Conservation (phyloP, 1,139 yeast genomes). For the Suhomyces choctaworum region DNA sequence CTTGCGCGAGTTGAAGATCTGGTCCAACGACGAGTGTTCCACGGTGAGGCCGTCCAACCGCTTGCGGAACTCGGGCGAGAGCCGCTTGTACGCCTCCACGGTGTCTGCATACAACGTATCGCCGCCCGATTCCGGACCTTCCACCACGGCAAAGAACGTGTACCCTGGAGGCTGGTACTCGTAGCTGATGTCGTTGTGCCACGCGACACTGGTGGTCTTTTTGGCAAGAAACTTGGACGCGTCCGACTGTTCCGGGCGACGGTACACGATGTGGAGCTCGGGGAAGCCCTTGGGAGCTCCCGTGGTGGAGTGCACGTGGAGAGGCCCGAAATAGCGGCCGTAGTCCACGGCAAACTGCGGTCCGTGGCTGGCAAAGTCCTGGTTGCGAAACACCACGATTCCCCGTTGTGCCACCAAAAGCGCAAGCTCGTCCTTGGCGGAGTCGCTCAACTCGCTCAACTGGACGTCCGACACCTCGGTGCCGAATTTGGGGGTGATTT, state of each 20-base stretch:
- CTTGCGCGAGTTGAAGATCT: slow-evolving; percentile 27
- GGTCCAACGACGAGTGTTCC: slow-evolving; percentile 27
- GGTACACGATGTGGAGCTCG: slow-evolving; percentile 34
- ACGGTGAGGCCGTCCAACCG: slow-evolving; percentile 27
- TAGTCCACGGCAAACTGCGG: slow-evolving; percentile 33
- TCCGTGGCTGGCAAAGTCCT: slow-evolving; percentile 35
- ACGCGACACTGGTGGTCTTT: slow-evolving; percentile 29
- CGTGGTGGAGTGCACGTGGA: slow-evolving; percentile 42
- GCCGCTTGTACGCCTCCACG: slow-evolving; percentile 27
- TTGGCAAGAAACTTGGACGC: slow-evolving; percentile 25
- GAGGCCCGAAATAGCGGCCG: slow-evolving; percentile 36
- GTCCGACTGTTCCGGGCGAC: slow-evolving; percentile 24
- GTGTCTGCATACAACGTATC: slow-evolving; percentile 32
- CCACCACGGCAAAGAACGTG: slow-evolving; percentile 38
- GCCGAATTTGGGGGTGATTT: slow-evolving; percentile 61
- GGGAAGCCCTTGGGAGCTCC: slow-evolving; percentile 40
- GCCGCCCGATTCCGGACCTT: slow-evolving; percentile 44
- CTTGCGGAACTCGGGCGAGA: slow-evolving; percentile 27
- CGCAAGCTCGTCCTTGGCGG: slow-evolving; percentile 39
- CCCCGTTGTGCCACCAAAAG: slow-evolving; percentile 40
- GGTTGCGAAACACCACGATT: slow-evolving; percentile 39
- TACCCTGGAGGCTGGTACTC: slow-evolving; percentile 41
- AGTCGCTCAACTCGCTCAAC: slow-evolving; percentile 26
- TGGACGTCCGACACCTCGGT: slow-evolving; percentile 48
- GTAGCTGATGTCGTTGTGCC: slow-evolving; percentile 44